Conservation (phyloP, 2,329 filamentous ascomycete genomes). For the Botryotinia narcissicola region DNA sequence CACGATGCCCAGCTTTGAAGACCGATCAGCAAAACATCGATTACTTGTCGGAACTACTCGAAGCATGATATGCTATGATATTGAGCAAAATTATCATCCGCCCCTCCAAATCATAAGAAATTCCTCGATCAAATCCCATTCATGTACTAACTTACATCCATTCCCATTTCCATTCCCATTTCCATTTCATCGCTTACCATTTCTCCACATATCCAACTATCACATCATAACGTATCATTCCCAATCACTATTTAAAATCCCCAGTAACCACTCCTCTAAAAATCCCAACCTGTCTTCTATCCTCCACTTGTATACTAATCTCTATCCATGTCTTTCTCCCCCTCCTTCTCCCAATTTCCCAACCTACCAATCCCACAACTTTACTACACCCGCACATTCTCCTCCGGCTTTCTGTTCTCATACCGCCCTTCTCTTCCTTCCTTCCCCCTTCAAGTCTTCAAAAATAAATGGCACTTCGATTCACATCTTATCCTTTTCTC, state of each 20-base stretch:
- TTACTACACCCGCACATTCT: too few relatives aligned
- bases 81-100: neutral
- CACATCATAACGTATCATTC: too few relatives aligned
- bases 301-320: accelerated
- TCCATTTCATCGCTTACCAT: neutral
- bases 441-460: too few relatives aligned
- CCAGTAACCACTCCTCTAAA: neutral
- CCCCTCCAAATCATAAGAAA: neutral
- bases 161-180: too few relatives aligned
- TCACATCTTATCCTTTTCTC: too few relatives aligned
- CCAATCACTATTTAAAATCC: neutral
- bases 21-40: neutral
- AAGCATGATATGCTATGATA: too few relatives aligned
- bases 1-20: neutral
- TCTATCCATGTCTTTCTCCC: neutral
- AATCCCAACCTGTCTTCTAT: neutral
- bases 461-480: too few relatives aligned
- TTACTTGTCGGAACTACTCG: neutral
- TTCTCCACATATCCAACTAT: neutral
- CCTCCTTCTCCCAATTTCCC: neutral
- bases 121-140: neutral
- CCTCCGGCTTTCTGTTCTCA: too few relatives aligned
- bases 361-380: too few relatives aligned
- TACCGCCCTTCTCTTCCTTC: accelerated
- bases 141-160: neutral